Conservation (phyloP, 2,329 filamentous ascomycete genomes). For the Colletotrichum tabaci region DNA sequence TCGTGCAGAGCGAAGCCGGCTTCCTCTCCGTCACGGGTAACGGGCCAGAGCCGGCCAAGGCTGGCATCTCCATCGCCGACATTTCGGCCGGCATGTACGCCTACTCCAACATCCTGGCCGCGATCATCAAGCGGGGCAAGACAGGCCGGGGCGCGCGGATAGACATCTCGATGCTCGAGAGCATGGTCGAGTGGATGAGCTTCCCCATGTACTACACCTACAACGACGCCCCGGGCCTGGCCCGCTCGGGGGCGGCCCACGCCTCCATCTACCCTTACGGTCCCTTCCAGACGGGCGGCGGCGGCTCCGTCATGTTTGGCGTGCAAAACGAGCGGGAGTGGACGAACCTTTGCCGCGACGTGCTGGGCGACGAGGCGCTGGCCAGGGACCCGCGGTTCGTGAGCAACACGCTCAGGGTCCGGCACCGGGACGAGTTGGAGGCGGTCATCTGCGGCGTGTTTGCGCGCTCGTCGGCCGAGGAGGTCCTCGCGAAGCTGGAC, state of each 20-base stretch:
- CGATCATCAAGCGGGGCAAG: conserved; percentile 63
- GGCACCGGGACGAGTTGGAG: conserved; percentile 63
- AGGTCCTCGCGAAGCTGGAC: conserved; percentile 61
- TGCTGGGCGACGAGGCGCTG: conserved; percentile 59
- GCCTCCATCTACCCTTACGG: conserved; percentile 71
- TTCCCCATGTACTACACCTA: conserved; percentile 70
- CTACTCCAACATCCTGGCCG: conserved; percentile 65
- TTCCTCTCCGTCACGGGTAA: conserved; percentile 66
- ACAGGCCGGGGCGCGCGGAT: conserved; percentile 64
- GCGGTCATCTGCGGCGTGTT: conserved; percentile 62
- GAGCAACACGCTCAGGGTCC: conserved; percentile 60
- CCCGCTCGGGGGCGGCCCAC: conserved; percentile 65
- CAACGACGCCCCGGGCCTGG: conserved; percentile 59
- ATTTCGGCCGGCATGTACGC: conserved; percentile 69
- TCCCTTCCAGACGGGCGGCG: conserved; percentile 64
- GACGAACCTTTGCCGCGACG: conserved; percentile 62
- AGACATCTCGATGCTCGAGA: conserved; percentile 72
- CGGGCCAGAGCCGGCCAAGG: conserved; percentile 61
- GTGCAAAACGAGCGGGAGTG: conserved; percentile 73
- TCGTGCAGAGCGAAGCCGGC: conserved; percentile 69
- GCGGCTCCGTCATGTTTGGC: conserved; percentile 67
- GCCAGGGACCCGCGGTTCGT: conserved; percentile 62
- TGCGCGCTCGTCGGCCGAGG: conserved; percentile 52
- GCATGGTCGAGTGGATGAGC: conserved; percentile 72
- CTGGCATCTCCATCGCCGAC: conserved; percentile 69